These are phyloP conservation scores for Periconia sp. DNA, from an alignment of 2,329 filamentous ascomycete genomes.

Conservation along the genomic window DNA sequence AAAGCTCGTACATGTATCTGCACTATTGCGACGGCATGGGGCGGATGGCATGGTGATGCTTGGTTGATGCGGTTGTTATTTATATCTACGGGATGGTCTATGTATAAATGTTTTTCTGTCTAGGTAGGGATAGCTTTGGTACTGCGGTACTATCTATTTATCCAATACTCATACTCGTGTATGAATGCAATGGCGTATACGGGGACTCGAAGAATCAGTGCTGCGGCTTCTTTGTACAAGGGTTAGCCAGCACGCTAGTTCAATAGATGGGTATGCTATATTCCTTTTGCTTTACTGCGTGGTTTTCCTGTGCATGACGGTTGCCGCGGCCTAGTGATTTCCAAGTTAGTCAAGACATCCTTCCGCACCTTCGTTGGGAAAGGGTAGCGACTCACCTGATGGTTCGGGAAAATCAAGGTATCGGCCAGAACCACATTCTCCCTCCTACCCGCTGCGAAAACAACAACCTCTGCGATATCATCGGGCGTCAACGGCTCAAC, in stretches of 20 bases:
- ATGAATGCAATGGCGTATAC: too few relatives aligned
- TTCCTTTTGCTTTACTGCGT: too few relatives aligned
- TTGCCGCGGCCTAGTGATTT: slow-evolving; percentile 33
- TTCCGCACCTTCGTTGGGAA: neutral
- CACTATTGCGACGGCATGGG: too few relatives aligned
- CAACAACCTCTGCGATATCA: slow-evolving; percentile 87
- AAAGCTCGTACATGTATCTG: too few relatives aligned
- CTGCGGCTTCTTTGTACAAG: neutral
- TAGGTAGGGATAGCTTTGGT: too few relatives aligned
- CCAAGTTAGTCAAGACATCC: slow-evolving; percentile 18
- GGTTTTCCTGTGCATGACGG: slow-evolving; percentile 39
- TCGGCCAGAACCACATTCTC: slow-evolving; percentile 93
- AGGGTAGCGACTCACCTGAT: slow-evolving; percentile 67
- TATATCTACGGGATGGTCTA: too few relatives aligned
- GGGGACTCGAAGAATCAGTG: too few relatives aligned
- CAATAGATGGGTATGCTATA: slow-evolving; percentile 7
- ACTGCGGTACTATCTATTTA: too few relatives aligned
- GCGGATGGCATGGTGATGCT: too few relatives aligned
- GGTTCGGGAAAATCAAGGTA: slow-evolving; percentile 82
- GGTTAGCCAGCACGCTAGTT: slow-evolving; percentile 17
- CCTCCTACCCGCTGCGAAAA: slow-evolving; percentile 79
- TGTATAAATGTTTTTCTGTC: too few relatives aligned
- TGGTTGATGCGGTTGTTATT: too few relatives aligned
- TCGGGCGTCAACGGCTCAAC: slow-evolving; percentile 78
- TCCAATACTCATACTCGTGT: too few relatives aligned